Conservation (phyloP, 2,329 filamentous ascomycete species). For the Magnaporthiopsis rhizophila region DNA sequence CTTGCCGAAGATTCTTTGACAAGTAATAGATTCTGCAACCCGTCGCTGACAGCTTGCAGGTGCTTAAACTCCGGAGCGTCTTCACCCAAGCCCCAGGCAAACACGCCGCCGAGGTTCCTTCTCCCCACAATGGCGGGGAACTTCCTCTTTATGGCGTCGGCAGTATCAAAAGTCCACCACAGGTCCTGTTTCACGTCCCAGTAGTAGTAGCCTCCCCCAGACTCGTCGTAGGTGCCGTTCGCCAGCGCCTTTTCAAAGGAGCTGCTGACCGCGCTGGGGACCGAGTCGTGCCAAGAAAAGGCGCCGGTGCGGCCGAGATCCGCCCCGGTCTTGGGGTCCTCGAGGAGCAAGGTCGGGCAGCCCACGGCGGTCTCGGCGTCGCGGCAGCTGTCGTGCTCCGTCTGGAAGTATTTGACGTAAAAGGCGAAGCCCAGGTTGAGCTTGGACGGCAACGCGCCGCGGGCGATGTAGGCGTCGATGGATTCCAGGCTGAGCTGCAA, state of each 20-base stretch:
- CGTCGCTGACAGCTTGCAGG: slow-evolving; percentile 25
- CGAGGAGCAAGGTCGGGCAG: slow-evolving; percentile 50
- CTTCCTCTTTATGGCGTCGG: slow-evolving; percentile 51
- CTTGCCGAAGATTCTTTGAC: background rate
- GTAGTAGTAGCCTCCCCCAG: slow-evolving; percentile 58
- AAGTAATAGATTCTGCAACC: slow-evolving; percentile 12
- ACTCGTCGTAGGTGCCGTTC: slow-evolving; percentile 47
- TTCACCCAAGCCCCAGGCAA: slow-evolving; percentile 69
- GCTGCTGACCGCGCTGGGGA: slow-evolving; percentile 41
- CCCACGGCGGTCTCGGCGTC: slow-evolving; percentile 35
- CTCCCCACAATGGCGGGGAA: slow-evolving; percentile 49
- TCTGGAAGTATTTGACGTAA: slow-evolving; percentile 61
- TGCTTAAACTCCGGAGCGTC: slow-evolving; percentile 42
- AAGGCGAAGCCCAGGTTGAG: slow-evolving; percentile 61
- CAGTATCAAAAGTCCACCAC: slow-evolving; percentile 71
- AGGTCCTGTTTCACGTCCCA: slow-evolving; percentile 50
- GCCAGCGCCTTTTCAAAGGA: slow-evolving; percentile 51
- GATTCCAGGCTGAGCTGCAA: slow-evolving; percentile 44
- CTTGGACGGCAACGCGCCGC: slow-evolving; percentile 45
- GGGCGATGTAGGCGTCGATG: slow-evolving; percentile 50
- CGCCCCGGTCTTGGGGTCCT: slow-evolving; percentile 49
- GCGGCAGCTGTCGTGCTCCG: slow-evolving; percentile 32
- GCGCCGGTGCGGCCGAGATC: slow-evolving; percentile 45
- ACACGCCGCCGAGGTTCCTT: slow-evolving; percentile 57
- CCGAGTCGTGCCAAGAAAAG: slow-evolving; percentile 52